A percentile compares a stretch with the other conserved stretches of the same genome.
These are phyloP conservation scores for Cyphellophora attinorum DNA, from an alignment of 2,329 filamentous ascomycete species.

Conservation along the genomic window DNA sequence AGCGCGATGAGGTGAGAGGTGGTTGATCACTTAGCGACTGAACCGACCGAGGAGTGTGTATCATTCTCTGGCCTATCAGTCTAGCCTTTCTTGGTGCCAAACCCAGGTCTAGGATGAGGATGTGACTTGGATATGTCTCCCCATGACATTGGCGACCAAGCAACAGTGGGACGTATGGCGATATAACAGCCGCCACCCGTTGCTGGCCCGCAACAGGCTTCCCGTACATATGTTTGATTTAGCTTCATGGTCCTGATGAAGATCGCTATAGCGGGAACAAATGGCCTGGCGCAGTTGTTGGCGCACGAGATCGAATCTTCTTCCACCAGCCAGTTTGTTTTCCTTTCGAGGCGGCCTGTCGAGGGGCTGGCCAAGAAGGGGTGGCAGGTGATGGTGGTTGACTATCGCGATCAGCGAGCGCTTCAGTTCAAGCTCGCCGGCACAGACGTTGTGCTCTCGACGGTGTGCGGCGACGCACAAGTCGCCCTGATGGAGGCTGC, in stretches of 20 bases:
- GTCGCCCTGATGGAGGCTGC: constrained; percentile 65
- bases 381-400: constrained; percentile 59
- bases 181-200: no score
- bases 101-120: no score
- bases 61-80: no score
- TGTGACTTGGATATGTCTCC: no score
- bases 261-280: constrained; percentile 53
- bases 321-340: constrained; percentile 58
- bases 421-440: constrained; percentile 60
- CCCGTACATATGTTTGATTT: no score
- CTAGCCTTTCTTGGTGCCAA: no score
- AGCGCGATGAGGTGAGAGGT: no score
- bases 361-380: constrained; percentile 27
- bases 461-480: constrained; percentile 56
- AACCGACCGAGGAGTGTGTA: no score
- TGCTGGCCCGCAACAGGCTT: no score
- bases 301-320: constrained; percentile 49
- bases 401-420: constrained; percentile 51
- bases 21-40: no score
- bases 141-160: no score
- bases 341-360: constrained; percentile 52
- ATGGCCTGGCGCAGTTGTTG: constrained; percentile 49
- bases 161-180: no score
- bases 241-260: constrained; percentile 48
- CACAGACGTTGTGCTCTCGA: constrained; percentile 66